phyloP scores from a whole-genome alignment of 192 early-diverging fungal genomes.

The Coemansia sp. region DNA sequence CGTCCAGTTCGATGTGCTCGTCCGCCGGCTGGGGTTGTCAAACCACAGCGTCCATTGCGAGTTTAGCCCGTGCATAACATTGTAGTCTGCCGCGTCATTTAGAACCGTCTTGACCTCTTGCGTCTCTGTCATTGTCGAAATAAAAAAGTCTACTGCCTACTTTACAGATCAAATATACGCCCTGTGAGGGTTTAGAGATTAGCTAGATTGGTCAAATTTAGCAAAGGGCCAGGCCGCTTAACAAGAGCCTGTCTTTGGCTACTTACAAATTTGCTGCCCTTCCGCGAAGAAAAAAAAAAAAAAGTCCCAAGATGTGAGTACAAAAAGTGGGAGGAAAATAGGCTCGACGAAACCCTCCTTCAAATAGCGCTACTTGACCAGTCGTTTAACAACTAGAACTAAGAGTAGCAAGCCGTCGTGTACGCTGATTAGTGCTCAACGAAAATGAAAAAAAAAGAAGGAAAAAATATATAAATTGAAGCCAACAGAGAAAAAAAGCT shows the following conservation, averaged over 20 bases:
- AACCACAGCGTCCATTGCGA: constrained; percentile 94
- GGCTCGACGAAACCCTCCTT: not conserved
- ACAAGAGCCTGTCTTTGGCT: not conserved
- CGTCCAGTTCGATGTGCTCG: constrained; percentile 76
- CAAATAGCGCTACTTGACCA: not conserved
- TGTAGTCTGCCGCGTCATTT: constrained; percentile 67
- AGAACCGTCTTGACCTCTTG: constrained; percentile 55
- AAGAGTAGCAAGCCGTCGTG: not conserved
- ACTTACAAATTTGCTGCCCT: constrained; percentile 15
- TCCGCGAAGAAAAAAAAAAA: not conserved
- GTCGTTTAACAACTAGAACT: not conserved
- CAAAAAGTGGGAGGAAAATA: not conserved
- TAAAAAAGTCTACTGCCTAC: not conserved
- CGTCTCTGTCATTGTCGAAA: constrained; percentile 29
- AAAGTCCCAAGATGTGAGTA: not conserved
- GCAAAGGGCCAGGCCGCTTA: not conserved
- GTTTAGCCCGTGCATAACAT: constrained; percentile 86
- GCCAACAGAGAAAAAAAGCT: not conserved
- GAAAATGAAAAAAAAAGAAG: not conserved
- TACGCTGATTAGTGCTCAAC: not conserved
- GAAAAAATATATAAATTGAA: constrained; percentile 13
- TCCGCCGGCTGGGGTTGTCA: constrained; percentile 80
- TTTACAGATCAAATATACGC: not conserved
- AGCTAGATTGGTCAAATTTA: constrained; percentile 4
- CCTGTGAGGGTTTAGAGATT: not conserved